These are phyloP conservation scores for Citrus hindsii DNA, from an alignment of 345 rosid genomes.

Conservation along the genomic window DNA sequence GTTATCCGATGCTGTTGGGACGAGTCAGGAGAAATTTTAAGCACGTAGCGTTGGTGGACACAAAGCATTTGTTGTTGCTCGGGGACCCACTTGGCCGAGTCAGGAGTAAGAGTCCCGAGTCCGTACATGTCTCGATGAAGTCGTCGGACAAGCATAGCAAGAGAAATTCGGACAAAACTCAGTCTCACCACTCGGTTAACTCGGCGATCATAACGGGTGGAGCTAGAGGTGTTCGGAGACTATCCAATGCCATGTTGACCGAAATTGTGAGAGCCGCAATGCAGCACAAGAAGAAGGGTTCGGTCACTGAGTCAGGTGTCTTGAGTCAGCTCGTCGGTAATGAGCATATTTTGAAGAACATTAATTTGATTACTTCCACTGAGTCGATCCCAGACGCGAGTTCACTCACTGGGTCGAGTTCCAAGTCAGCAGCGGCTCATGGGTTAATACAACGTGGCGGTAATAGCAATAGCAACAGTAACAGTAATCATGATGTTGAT, in stretches of 20 bases:
- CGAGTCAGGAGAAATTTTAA: slow-evolving; percentile 74
- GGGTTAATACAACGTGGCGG: slow-evolving; percentile 36
- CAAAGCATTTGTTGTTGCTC: slow-evolving; percentile 42
- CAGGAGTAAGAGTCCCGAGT: slow-evolving; percentile 59
- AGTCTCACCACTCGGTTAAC: slow-evolving; percentile 27
- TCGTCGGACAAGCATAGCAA: slow-evolving; percentile 23
- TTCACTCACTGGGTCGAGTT: slow-evolving; percentile 32
- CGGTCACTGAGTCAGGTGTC: slow-evolving; percentile 48
- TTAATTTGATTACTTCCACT: slow-evolving; percentile 35
- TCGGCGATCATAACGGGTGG: slow-evolving; percentile 73
- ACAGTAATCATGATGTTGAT: slow-evolving; percentile 26
- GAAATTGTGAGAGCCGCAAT: slow-evolving; percentile 66
- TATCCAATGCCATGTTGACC: slow-evolving; percentile 60
- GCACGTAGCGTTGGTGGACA: slow-evolving; percentile 65
- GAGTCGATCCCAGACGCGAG: slow-evolving; percentile 55
- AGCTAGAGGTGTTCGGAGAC: slow-evolving; percentile 59
- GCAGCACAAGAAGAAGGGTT: slow-evolving; percentile 55
- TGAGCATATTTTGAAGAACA: slow-evolving; percentile 38
- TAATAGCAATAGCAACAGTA: slow-evolving; percentile 7
- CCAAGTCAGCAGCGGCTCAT: slow-evolving; percentile 23
- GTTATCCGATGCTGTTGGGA: slow-evolving; percentile 86
- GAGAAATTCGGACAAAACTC: slow-evolving; percentile 38
- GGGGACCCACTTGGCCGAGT: slow-evolving; percentile 73
- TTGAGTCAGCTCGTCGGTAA: slow-evolving; percentile 67
- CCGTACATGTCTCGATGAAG: slow-evolving; percentile 37